A percentile compares a stretch with the other conserved stretches of the same genome.
Evolutionary conservation across 1,139 yeast genomes (phyloP).

Genomic region (Geotrichum klebahnii): DNA sequence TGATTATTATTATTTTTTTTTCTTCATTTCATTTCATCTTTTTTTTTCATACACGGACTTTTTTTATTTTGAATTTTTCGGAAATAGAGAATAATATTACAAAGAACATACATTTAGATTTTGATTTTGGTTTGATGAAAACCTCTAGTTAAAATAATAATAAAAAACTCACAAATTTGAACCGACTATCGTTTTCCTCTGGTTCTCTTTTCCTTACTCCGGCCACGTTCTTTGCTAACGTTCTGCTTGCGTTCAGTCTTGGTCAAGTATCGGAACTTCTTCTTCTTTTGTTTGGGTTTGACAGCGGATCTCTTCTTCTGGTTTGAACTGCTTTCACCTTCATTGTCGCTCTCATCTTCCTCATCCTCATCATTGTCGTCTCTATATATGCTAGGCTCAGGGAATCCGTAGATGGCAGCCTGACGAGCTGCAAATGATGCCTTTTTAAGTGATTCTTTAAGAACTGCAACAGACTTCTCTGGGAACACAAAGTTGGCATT

Average conservation of each 20-base stretch:
- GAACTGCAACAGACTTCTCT: conserved; percentile 35
- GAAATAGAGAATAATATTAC: no score
- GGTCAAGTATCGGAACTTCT: conserved; percentile 81
- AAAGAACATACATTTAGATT: no score
- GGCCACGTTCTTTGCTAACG: conserved; percentile 51
- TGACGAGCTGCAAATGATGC: conserved; percentile 37
- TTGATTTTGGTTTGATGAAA: no score
- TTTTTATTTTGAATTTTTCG: no score
- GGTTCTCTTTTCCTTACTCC: conserved; percentile 25
- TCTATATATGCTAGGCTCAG: conserved; percentile 26
- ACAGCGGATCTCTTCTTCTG: conserved; percentile 5
- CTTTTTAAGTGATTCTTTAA: conserved; percentile 36
- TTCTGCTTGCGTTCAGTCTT: conserved; percentile 72
- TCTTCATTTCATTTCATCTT: conserved; percentile 13
- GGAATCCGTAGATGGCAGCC: conserved; percentile 26
- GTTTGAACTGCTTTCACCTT: conserved; percentile 1
- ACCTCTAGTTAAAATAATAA: no score
- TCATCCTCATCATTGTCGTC: conserved; percentile 24
- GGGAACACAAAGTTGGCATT: conserved; percentile 34
- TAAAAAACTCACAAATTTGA: no score
- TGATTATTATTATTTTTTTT: conserved; percentile 13
- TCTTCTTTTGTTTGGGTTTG: conserved; percentile 51
- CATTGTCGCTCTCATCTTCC: conserved; percentile 25
- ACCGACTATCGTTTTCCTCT: conserved; percentile 6
- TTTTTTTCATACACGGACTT: background rate